These are phyloP conservation scores for Coemansia sp. DNA, from an alignment of 192 early-diverging fungal genomes.

Conservation along the genomic window DNA sequence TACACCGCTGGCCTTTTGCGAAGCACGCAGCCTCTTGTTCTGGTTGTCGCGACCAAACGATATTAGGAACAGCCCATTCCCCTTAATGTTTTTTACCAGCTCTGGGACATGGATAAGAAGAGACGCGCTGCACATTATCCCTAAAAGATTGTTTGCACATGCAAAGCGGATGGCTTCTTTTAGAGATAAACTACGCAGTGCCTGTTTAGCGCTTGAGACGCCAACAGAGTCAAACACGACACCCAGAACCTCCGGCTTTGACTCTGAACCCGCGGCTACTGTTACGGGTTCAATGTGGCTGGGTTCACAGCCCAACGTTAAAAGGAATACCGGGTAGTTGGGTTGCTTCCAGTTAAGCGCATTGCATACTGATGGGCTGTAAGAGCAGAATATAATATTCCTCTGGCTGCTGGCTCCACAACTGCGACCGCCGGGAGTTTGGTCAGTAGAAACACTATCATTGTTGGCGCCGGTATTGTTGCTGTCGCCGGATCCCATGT, in stretches of 20 bases:
- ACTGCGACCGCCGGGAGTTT: constrained; percentile 4
- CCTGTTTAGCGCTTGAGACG: constrained; percentile 37
- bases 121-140: constrained; percentile 87
- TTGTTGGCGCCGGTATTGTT: constrained; percentile 7
- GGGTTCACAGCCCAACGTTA: constrained; percentile 71
- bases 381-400: constrained; percentile 84
- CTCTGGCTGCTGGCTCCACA: constrained; percentile 41
- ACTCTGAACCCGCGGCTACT: neutral
- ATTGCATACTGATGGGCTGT: constrained; percentile 89
- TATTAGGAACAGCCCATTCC: constrained; percentile 85
- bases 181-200: constrained; percentile 57
- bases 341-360: constrained; percentile 99
- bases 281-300: neutral
- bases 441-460: constrained; percentile 13
- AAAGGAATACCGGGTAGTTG: constrained; percentile 95
- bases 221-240: constrained; percentile 8
- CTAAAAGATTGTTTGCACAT: constrained; percentile 87
- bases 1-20: constrained; percentile 83
- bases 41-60: constrained; percentile 87
- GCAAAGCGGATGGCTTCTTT: constrained; percentile 96
- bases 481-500: constrained; percentile 10
- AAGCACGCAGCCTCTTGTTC: constrained; percentile 58
- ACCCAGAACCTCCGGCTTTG: neutral
- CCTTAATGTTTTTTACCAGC: constrained; percentile 89
- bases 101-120: constrained; percentile 90